Base-by-base conservation (phyloP, 768 basidiomycete species). In the Sporobolomyces roseus region DNA sequence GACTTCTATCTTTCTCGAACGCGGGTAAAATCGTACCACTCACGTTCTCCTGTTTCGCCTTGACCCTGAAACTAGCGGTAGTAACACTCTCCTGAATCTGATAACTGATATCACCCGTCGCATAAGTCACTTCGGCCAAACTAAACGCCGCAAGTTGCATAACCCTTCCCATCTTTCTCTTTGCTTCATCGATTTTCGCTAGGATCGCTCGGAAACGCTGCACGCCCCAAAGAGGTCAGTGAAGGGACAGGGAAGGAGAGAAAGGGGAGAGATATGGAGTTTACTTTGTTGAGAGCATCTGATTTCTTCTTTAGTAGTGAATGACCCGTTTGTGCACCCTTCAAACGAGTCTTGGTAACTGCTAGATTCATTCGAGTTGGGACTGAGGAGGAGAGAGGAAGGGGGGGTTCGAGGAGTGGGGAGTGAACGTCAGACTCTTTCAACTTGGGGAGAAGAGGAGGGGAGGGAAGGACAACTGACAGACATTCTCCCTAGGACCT, bases 141-240 rank as follows among this genome's bases (percentile, higher is more conserved):
- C 93, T 96, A 83, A 99, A 96, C 48, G 96, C 98, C 30, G 96
- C 96, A 58, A 98, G 84, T 79, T 99, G 96, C 87, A 99, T 96
- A 30, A 98, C 93, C 66, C 90, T 84, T 35, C 96, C 96, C 96
- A 98, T 99, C 81, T 97, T 93, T 66, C 93, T 86, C 79, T 99
- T 99, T 14, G 96, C 94, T 83, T 99, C 96, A 77, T 97, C 93
- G n/a, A 99, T 94, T 80, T 96, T 97, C 79, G 83, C 86, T 68
- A 98, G 81, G 78, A 99, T 99, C 33, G 89, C 86, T 65, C 96
- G 84, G 82, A 99, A 99, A 75, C 96, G 84, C 43, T 90, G 91
- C 25, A 60, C 41, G 19, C 30, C 56, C 29, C 10, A 17, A 41
- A 41, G 38, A 41, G 16, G 17, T 19, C 3, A 43, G 60, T 33